These are phyloP conservation scores for Cladosporium oxysporum DNA, from an alignment of 2,329 filamentous ascomycete genomes.

Conservation along the genomic window DNA sequence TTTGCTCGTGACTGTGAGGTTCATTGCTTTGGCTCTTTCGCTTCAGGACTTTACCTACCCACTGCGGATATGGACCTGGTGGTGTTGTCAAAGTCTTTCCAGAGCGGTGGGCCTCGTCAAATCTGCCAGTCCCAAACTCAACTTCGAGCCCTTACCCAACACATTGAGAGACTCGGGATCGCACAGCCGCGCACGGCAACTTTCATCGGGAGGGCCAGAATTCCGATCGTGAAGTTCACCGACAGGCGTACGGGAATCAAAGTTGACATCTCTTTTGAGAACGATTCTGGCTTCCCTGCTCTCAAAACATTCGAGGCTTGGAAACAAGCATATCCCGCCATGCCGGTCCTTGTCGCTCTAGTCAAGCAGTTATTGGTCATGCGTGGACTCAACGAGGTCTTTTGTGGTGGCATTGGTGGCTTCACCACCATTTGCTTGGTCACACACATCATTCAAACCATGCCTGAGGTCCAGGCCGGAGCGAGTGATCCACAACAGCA, in stretches of 20 bases:
- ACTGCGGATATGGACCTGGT: slow-evolving; percentile 94
- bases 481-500: slow-evolving; percentile 62
- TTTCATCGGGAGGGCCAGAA: slow-evolving; percentile 61
- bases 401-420: slow-evolving; percentile 86
- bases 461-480: slow-evolving; percentile 68
- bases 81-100: slow-evolving; percentile 57
- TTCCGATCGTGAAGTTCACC: slow-evolving; percentile 89
- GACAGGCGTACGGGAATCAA: slow-evolving; percentile 76
- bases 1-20: slow-evolving; percentile 56
- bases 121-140: slow-evolving; percentile 50
- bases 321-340: slow-evolving; percentile 76
- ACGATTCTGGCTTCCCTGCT: slow-evolving; percentile 76
- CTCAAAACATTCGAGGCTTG: slow-evolving; percentile 78
- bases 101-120: not conserved
- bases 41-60: slow-evolving; percentile 70
- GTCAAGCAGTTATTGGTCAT: slow-evolving; percentile 93
- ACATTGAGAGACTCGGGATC: slow-evolving; percentile 59
- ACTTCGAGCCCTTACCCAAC: slow-evolving; percentile 63
- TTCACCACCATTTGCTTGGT: slow-evolving; percentile 94
- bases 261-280: slow-evolving; percentile 95
- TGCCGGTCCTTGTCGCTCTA: slow-evolving; percentile 82
- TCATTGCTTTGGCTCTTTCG: slow-evolving; percentile 90
- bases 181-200: slow-evolving; percentile 52
- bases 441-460: slow-evolving; percentile 75
- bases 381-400: slow-evolving; percentile 87